These are phyloP conservation scores for Telfairia occidentalis DNA, from an alignment of 331 rosid genomes.

Conservation along the genomic window DNA sequence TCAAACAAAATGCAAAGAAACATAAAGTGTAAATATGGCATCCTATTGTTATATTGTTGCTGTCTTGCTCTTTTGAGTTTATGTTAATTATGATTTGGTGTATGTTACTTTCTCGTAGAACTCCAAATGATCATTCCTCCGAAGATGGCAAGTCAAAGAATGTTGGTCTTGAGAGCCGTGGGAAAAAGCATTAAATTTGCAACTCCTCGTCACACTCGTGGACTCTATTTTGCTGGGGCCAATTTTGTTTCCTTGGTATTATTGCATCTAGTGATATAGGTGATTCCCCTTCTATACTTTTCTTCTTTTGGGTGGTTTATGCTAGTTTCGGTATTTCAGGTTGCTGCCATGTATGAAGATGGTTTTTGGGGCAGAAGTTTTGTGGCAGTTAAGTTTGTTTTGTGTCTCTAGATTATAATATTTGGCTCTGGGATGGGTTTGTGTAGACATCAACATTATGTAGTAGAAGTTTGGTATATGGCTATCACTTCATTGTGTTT, in stretches of 20 bases:
- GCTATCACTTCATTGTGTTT: slow-evolving; percentile 31
- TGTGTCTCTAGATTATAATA: slow-evolving; percentile 38
- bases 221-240: slow-evolving; percentile 21
- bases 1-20: slow-evolving; percentile 86
- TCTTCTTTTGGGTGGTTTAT: slow-evolving; percentile 34
- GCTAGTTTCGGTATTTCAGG: slow-evolving; percentile 60
- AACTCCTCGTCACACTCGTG: slow-evolving; percentile 23
- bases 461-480: slow-evolving; percentile 15
- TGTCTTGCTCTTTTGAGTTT: neutral
- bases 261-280: slow-evolving; percentile 37
- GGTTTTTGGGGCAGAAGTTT: slow-evolving; percentile 61
- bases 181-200: slow-evolving; percentile 44
- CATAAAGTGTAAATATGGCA: slow-evolving; percentile 47
- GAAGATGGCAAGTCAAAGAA: slow-evolving; percentile 51
- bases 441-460: slow-evolving; percentile 25
- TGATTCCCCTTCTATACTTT: slow-evolving; percentile 29
- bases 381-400: slow-evolving; percentile 93
- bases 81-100: slow-evolving; percentile 3
- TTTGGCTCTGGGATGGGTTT: slow-evolving; percentile 35
- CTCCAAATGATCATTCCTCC: slow-evolving; percentile 47
- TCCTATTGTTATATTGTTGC: slow-evolving; percentile 3
- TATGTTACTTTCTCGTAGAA: slow-evolving; percentile 25
- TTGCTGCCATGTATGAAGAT: slow-evolving; percentile 69
- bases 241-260: slow-evolving; percentile 40
- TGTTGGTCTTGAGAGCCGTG: slow-evolving; percentile 40